Evolutionary conservation across 495 filamentous ascomycete species (phyloP), one percentile per base, ranked within the genome.

Genomic region (Penicillium antarcticum): DNA sequence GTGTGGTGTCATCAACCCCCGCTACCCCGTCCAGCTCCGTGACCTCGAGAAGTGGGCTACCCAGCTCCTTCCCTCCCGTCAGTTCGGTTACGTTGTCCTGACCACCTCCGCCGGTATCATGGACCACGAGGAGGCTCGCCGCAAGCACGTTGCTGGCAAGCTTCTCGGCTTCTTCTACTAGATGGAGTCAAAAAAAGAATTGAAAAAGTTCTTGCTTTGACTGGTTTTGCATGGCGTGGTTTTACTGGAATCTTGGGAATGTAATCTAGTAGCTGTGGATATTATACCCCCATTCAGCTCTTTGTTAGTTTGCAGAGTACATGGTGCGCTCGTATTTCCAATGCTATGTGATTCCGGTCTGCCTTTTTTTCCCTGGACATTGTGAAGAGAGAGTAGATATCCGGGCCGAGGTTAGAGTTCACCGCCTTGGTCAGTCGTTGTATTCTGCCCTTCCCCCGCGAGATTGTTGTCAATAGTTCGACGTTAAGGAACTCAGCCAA

Each of bases 21-120:
- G 95, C 72, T 98, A 96, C 87, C 96, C 96, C 82, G 86, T 98
- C 73, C 91, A 91, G 74, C 90, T 98, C 67, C 79, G 80, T 70
- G 95, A 97, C 70, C 84, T 98, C 70, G 94, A 95, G 86, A 96
- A 96, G 79, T 98, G 94, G 94, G 88, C 97, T 68, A 88, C 92
- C 69, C 95, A 96, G 86, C 88, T 98, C 58, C 82, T 97, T 37
- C 94, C 94, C 53, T 90, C 94, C 51, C 94, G 94, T 96, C 94
- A 98, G 78, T 97, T 98, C 83, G 94, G 94, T 64, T 97, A 87
- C 81, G 90, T 98, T 70, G 91, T 98, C 76, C 86, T 97, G 67
- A 98, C 94, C 69, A 98, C 94, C 75, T 95, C 90, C 48, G 89
- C 94, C 51, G 95, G 94, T 71, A 97, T 98, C 73, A 97, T 98